Evolutionary conservation across 139 green algal species (phyloP), one percentile per base, ranked within the genome.

Genomic region (Diplosphaera chodatii): DNA sequence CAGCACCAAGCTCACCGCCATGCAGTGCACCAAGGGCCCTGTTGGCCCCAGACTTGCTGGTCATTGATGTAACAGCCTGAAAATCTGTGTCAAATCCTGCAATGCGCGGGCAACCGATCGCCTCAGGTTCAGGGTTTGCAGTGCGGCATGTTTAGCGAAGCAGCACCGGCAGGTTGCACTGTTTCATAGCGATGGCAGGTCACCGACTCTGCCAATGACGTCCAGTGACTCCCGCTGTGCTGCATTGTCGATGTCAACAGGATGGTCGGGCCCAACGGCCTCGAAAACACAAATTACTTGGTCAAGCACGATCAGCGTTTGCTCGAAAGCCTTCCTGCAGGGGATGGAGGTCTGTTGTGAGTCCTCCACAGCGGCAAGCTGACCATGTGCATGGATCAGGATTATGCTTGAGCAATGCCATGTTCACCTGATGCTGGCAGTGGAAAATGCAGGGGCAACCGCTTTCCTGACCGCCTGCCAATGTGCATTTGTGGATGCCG

Each of bases 201-300:
- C 8, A 64, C 23, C 62, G 28, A 66, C 25, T 16, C 28, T 32
- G 30, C 68, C 68, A 16, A 73, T 73, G 68, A 73, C 68, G 23
- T 73, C 68, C 68, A 73, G 55, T 32, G 68, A 73, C 55, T 73
- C 68, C 4, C 55, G 29, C 22, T 67, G 68, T 0, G 66, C 30
- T n/a, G 66, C 30, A 23, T 73, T 73, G 55, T 73, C 68, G 4
- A 73, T 32, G 55, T 73, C 41, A 0, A 59, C 20, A 13, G 31
- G 22, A 3, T 0, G 0, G 1, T 55, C 31, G 1, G 68, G 55
- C 27, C 68, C 68, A 1, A 20, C 4, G 28, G 30, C 55, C 32
- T 33, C 28, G 30, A 73, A 25, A 23, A 59, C 31, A 1, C 27
- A 55, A 20, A 56, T 40, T 21, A 73, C 55, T 30, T 40, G 22